Conservation (phyloP, 2,329 filamentous ascomycete species). For the Didymellaceae sp. region DNA sequence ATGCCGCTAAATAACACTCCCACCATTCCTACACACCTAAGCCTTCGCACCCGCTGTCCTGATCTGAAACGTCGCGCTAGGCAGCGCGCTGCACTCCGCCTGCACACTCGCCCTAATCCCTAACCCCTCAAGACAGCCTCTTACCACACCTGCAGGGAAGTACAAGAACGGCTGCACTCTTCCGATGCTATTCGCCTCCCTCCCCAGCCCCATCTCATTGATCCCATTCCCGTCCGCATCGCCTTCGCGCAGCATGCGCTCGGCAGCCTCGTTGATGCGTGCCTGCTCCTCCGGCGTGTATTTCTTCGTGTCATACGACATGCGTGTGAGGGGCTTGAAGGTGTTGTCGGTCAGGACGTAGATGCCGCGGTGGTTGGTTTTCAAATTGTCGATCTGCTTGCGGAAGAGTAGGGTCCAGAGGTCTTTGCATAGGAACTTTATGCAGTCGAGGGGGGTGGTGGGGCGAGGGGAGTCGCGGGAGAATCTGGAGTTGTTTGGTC, state of each 20-base stretch:
- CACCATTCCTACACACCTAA: slow-evolving; percentile 47
- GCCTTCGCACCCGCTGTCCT: slow-evolving; percentile 77
- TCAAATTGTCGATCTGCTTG: slow-evolving; percentile 98
- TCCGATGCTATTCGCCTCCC: slow-evolving; percentile 59
- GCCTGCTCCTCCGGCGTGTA: slow-evolving; percentile 36
- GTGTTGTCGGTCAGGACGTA: slow-evolving; percentile 94
- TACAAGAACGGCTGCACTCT: slow-evolving; percentile 72
- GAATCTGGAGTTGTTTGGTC: slow-evolving; percentile 61
- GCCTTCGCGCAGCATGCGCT: slow-evolving; percentile 38
- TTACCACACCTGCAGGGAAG: slow-evolving; percentile 92
- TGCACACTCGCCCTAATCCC: slow-evolving; percentile 91
- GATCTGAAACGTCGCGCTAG: slow-evolving; percentile 92
- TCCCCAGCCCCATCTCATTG: slow-evolving; percentile 26
- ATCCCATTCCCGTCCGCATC: slow-evolving; percentile 23
- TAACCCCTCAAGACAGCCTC: slow-evolving; percentile 89
- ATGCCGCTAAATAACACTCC: slow-evolving; percentile 35
- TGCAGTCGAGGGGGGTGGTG: slow-evolving; percentile 89
- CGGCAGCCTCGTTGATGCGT: slow-evolving; percentile 13
- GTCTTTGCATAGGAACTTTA: slow-evolving; percentile 99
- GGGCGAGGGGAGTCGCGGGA: slow-evolving; percentile 85
- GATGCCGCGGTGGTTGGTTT: slow-evolving; percentile 95
- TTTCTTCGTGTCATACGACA: slow-evolving; percentile 73
- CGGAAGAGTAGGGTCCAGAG: slow-evolving; percentile 92
- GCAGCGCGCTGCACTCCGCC: slow-evolving; percentile 86
- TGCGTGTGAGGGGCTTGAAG: slow-evolving; percentile 86